Evolutionary conservation across 1,139 yeast genomes (phyloP).

Genomic region (Hyphopichia wangnamkhiaoensis): DNA sequence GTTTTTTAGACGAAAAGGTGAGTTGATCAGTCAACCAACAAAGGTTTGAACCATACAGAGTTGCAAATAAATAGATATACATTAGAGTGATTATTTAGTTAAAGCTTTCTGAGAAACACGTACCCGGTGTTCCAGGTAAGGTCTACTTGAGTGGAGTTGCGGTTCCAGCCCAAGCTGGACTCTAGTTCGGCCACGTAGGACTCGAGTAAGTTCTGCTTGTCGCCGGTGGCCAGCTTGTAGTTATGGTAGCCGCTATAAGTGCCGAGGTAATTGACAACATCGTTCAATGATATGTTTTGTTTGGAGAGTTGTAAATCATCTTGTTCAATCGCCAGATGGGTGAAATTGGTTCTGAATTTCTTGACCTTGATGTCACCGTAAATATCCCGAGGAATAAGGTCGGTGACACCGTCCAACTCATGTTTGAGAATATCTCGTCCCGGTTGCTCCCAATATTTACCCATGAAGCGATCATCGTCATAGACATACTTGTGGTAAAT

Average conservation of each 20-base stretch:
- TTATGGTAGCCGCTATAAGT: slow-evolving; percentile 44
- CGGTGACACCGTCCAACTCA: slow-evolving; percentile 28
- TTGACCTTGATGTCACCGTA: slow-evolving; percentile 29
- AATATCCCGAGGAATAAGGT: slow-evolving; percentile 29
- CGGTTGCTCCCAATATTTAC: slow-evolving; percentile 50
- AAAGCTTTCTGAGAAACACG: slow-evolving; percentile 31
- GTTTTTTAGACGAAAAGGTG: too few species aligned
- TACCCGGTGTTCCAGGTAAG: slow-evolving; percentile 45
- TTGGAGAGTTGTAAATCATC: slow-evolving; percentile 28
- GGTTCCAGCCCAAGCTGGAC: slow-evolving; percentile 31
- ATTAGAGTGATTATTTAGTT: not conserved
- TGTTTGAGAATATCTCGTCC: slow-evolving; percentile 38
- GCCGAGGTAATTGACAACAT: slow-evolving; percentile 29
- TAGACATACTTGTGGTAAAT: slow-evolving; percentile 37
- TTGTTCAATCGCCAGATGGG: slow-evolving; percentile 15
- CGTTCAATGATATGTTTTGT: slow-evolving; percentile 20
- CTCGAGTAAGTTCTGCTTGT: slow-evolving; percentile 21
- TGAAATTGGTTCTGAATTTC: slow-evolving; percentile 24
- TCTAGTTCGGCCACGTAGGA: slow-evolving; percentile 26
- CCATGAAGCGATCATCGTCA: slow-evolving; percentile 34
- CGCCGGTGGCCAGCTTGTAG: slow-evolving; percentile 30
- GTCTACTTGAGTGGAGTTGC: slow-evolving; percentile 29
- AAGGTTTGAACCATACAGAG: too few species aligned
- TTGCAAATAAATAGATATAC: not conserved
- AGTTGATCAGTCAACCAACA: too few species aligned